A percentile compares a stretch with the other conserved stretches of the same genome.
Evolutionary conservation across 2,329 filamentous ascomycete species (phyloP).

Genomic region (Fusarium incarnatum): DNA sequence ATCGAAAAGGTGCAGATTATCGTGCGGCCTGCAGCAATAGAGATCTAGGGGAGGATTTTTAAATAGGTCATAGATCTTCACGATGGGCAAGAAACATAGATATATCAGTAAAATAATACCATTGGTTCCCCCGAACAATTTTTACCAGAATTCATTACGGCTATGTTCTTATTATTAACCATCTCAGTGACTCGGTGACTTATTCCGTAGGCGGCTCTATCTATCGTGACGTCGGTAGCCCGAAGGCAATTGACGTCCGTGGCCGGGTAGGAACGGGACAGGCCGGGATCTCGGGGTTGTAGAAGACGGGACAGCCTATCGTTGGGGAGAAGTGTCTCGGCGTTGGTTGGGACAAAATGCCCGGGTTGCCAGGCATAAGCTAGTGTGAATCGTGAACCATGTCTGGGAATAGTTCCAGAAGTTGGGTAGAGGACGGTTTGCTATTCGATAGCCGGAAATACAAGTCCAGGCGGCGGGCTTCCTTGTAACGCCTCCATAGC

Average conservation of each 20-base stretch:
- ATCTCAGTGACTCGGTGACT: conserved; percentile 15
- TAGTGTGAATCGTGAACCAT: conserved; percentile 23
- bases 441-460: conserved; percentile 38
- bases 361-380: conserved; percentile 29
- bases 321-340: conserved; percentile 32
- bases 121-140: background rate
- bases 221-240: conserved; percentile 37
- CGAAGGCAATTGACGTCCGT: conserved; percentile 30
- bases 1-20: conserved; percentile 50
- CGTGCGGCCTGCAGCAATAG: conserved; percentile 42
- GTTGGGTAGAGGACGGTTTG: conserved; percentile 4
- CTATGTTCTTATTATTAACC: conserved; percentile 1
- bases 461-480: conserved; percentile 39
- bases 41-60: conserved; percentile 12
- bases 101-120: conserved; percentile 1
- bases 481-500: background rate
- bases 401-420: conserved; percentile 12
- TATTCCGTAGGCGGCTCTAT: conserved; percentile 13
- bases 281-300: conserved; percentile 28
- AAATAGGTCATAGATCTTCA: background rate
- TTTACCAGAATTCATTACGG: background rate
- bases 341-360: conserved; percentile 38
- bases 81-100: background rate
- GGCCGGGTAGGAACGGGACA: conserved; percentile 44
- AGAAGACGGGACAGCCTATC: conserved; percentile 10